A percentile compares a stretch with the other conserved stretches of the same genome.
Conservation (phyloP, 2,329 filamentous ascomycete species). For the Tympanopsis confertula region DNA sequence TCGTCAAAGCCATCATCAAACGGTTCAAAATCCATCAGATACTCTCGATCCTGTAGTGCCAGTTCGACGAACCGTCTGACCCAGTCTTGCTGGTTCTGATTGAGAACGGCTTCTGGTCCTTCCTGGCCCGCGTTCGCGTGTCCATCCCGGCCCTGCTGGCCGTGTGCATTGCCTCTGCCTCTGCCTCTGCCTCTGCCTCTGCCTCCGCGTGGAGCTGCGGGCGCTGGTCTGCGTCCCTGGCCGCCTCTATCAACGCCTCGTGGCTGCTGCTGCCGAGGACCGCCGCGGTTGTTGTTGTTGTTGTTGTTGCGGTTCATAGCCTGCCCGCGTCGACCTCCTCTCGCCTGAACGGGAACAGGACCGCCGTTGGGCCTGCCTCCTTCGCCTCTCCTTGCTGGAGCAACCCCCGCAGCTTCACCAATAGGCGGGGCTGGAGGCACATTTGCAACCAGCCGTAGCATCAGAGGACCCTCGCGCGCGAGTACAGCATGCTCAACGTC, state of each 20-base stretch:
- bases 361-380: slow-evolving; percentile 1
- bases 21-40: slow-evolving; percentile 27
- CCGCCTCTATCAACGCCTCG: too few relatives aligned
- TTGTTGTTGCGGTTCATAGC: too few relatives aligned
- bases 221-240: too few relatives aligned
- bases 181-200: too few relatives aligned
- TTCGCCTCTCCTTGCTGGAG: slow-evolving; percentile 7
- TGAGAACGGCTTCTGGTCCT: slow-evolving; percentile 17
- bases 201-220: too few relatives aligned
- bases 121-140: slow-evolving; percentile 1
- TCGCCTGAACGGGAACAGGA: too few relatives aligned
- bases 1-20: slow-evolving; percentile 28
- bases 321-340: too few relatives aligned
- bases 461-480: slow-evolving; percentile 43
- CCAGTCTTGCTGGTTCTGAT: slow-evolving; percentile 37
- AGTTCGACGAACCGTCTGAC: slow-evolving; percentile 40
- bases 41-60: slow-evolving; percentile 39
- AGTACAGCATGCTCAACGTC: slow-evolving; percentile 25
- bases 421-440: slow-evolving; percentile 14
- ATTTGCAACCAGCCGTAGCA: slow-evolving; percentile 36
- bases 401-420: slow-evolving; percentile 14
- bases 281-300: neutral
- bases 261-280: neutral
- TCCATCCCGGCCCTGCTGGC: slow-evolving; percentile 5
- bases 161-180: slow-evolving; percentile 7